A percentile compares a stretch with the other conserved stretches of the same genome.
These are phyloP conservation scores for Claviceps monticola DNA, from an alignment of 2,329 filamentous ascomycete species.

Conservation along the genomic window DNA sequence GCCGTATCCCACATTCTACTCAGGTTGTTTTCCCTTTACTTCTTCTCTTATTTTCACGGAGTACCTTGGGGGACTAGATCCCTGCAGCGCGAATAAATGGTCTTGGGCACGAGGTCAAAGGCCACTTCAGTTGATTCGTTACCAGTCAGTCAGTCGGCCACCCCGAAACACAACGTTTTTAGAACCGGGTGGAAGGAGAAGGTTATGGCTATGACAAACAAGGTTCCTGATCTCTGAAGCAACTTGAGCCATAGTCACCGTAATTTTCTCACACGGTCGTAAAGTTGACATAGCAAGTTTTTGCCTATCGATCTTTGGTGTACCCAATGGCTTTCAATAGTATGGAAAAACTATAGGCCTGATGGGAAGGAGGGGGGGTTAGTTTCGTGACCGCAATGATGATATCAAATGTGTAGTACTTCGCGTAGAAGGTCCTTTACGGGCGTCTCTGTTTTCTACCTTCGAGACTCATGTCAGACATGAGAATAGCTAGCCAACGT, in stretches of 20 bases:
- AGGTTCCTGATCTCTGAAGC: neutral
- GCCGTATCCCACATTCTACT: neutral
- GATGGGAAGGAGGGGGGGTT: neutral
- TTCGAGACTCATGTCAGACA: neutral
- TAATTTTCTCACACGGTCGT: too few relatives aligned
- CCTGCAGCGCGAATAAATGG: too few relatives aligned
- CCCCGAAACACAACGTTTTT: too few relatives aligned
- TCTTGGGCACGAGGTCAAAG: too few relatives aligned
- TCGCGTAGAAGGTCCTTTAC: neutral
- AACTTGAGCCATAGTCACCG: neutral
- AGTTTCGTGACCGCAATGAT: neutral
- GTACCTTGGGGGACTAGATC: too few relatives aligned
- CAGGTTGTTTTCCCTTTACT: neutral
- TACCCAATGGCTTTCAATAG: neutral
- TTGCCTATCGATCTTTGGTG: neutral
- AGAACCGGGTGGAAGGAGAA: too few relatives aligned
- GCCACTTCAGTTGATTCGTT: too few relatives aligned
- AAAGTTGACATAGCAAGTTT: neutral
- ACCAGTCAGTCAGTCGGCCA: too few relatives aligned
- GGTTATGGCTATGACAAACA: neutral
- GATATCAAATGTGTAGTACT: neutral
- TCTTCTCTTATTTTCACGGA: neutral
- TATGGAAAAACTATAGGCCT: neutral
- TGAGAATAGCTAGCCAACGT: neutral
- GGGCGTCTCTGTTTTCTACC: neutral